These are phyloP conservation scores for Licmophora abbreviata DNA, from an alignment of 108 stramenopile genomes.

Conservation along the genomic window DNA sequence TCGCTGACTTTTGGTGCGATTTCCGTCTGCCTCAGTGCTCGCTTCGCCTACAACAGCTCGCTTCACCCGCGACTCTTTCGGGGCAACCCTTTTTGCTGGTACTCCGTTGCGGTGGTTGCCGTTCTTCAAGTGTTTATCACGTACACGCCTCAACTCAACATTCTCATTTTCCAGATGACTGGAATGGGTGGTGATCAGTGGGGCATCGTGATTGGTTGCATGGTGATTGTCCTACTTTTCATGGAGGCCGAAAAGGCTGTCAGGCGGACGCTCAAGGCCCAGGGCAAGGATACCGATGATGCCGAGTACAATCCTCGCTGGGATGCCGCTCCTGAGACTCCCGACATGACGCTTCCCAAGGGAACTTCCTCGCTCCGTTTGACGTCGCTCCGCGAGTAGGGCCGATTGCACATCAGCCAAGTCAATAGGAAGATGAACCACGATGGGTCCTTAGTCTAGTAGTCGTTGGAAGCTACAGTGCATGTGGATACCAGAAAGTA, in stretches of 20 bases:
- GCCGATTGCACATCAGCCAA: too few relatives aligned
- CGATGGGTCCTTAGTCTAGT: too few relatives aligned
- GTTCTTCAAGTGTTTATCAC: slow-evolving; percentile 55
- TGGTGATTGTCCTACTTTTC: slow-evolving; percentile 45
- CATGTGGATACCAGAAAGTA: too few relatives aligned
- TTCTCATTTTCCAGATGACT: slow-evolving; percentile 60
- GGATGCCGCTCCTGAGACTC: too few relatives aligned
- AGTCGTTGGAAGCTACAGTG: too few relatives aligned
- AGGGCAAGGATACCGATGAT: slow-evolving; percentile 69
- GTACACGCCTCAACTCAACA: slow-evolving; percentile 72
- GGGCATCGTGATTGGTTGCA: slow-evolving; percentile 36
- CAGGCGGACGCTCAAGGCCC: slow-evolving; percentile 42
- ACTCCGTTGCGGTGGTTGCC: slow-evolving; percentile 39
- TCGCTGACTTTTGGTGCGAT: slow-evolving; percentile 75
- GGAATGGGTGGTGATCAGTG: slow-evolving; percentile 61
- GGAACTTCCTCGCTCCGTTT: too few relatives aligned
- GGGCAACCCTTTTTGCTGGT: slow-evolving; percentile 46
- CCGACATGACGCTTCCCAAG: too few relatives aligned
- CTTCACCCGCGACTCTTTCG: slow-evolving; percentile 48
- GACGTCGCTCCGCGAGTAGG: too few relatives aligned
- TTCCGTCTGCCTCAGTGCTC: slow-evolving; percentile 59
- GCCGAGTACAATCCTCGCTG: too few relatives aligned
- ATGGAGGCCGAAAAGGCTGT: slow-evolving; percentile 83
- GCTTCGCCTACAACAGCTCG: slow-evolving; percentile 66
- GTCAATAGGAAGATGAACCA: too few relatives aligned